phyloP scores from a whole-genome alignment of 2,329 filamentous ascomycete species.

The Bretziella fagacearum region DNA sequence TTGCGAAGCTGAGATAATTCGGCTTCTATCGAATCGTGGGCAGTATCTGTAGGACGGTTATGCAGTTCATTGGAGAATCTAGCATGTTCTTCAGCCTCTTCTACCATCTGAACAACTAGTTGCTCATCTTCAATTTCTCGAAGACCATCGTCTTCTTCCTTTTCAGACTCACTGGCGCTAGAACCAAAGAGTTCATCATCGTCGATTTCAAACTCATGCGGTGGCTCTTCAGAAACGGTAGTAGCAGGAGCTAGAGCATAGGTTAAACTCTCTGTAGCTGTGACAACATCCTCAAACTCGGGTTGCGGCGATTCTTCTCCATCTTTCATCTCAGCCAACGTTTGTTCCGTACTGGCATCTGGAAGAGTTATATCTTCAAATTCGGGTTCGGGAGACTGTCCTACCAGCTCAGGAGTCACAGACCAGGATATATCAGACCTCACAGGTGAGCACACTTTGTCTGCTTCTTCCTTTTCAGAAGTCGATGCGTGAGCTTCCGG shows the following conservation, averaged over 20 bases:
- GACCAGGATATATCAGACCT: neutral
- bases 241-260: conserved; percentile 17
- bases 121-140: conserved; percentile 89
- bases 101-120: conserved; percentile 66
- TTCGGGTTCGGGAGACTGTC: conserved; percentile 7
- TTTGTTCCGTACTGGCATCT: too few relatives aligned
- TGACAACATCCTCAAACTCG: conserved; percentile 26
- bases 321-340: neutral
- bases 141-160: conserved; percentile 53
- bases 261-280: too few relatives aligned
- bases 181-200: conserved; percentile 30
- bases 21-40: conserved; percentile 63
- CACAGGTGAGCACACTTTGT: neutral
- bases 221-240: conserved; percentile 8
- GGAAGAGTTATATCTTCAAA: conserved; percentile 10
- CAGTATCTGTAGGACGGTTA: conserved; percentile 51
- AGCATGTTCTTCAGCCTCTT: conserved; percentile 85
- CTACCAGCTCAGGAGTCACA: neutral
- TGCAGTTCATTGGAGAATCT: conserved; percentile 82
- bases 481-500: too few relatives aligned
- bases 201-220: conserved; percentile 17
- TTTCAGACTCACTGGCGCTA: conserved; percentile 1
- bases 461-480: neutral
- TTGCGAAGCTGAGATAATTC: conserved; percentile 72
- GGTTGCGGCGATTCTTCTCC: conserved; percentile 17